These are phyloP conservation scores for Cryptococcus sp. DNA, from an alignment of 1,284 basidiomycete genomes.

Conservation along the genomic window DNA sequence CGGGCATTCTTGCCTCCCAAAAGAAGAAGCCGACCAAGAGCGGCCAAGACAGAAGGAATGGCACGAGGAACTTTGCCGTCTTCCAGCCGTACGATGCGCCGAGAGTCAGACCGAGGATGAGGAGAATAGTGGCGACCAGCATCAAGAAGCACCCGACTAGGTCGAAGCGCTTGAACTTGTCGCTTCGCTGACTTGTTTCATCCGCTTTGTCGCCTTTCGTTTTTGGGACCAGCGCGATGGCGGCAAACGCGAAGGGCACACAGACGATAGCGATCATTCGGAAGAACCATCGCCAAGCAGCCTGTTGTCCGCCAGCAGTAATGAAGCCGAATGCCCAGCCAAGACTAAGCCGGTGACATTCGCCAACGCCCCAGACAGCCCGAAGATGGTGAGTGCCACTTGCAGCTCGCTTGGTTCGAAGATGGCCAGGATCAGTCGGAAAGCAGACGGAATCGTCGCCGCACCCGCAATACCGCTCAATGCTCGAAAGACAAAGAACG, in stretches of 20 bases:
- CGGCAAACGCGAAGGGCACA: conserved; percentile 31
- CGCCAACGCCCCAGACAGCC: conserved; percentile 47
- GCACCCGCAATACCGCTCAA: conserved; percentile 39
- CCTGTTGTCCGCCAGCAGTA: conserved; percentile 44
- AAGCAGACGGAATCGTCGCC: conserved; percentile 46
- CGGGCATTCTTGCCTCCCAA: conserved; percentile 34
- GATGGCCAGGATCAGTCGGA: conserved; percentile 45
- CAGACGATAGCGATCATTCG: conserved; percentile 29
- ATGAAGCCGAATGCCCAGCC: conserved; percentile 49
- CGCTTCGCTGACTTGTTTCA: conserved; percentile 6
- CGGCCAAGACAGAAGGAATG: conserved; percentile 44
- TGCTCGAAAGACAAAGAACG: conserved; percentile 43
- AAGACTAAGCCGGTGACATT: conserved; percentile 47
- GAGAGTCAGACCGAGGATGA: conserved; percentile 49
- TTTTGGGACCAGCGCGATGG: conserved; percentile 31
- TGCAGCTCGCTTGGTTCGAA: conserved; percentile 40
- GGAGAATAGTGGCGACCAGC: conserved; percentile 41
- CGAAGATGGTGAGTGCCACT: conserved; percentile 44
- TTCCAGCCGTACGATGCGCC: conserved; percentile 46
- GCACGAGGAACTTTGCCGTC: conserved; percentile 47
- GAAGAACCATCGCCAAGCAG: conserved; percentile 53
- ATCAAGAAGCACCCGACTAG: conserved; percentile 37
- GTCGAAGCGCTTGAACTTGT: conserved; percentile 45
- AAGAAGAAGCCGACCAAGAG: conserved; percentile 44
- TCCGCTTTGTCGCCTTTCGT: conserved; percentile 25